phyloP scores from a whole-genome alignment of 768 basidiomycete genomes.

The Kwoniella heveanensis region DNA sequence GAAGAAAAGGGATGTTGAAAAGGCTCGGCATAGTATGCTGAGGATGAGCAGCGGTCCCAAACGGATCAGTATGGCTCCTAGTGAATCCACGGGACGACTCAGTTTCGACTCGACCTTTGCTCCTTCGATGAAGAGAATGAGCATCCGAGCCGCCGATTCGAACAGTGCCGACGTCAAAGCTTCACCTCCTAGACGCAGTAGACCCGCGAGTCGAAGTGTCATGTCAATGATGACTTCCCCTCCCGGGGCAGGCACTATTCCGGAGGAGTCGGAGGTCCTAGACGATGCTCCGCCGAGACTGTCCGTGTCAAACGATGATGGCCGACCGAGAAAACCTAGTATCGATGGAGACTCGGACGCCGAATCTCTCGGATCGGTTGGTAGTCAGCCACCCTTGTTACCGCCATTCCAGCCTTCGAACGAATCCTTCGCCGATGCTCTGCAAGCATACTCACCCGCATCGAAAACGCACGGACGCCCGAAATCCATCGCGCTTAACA shows the following conservation, averaged over 20 bases:
- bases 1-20: conserved; percentile 85
- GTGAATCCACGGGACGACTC: conserved; percentile 22
- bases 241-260: conserved; percentile 44
- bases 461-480: conserved; percentile 54
- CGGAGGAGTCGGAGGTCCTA: conserved; percentile 38
- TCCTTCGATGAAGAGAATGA: conserved; percentile 14
- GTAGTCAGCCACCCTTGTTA: conserved; percentile 47
- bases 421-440: conserved; percentile 79
- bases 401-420: conserved; percentile 57
- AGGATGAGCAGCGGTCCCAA: conserved; percentile 57
- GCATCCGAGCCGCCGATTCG: conserved; percentile 6
- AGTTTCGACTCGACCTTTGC: conserved; percentile 17
- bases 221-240: conserved; percentile 29
- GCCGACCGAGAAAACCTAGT: conserved; percentile 21
- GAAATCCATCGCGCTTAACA: conserved; percentile 55
- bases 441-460: conserved; percentile 45
- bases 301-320: conserved; percentile 50
- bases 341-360: conserved; percentile 44
- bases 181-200: conserved; percentile 30
- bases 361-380: conserved; percentile 28
- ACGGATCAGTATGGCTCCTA: conserved; percentile 32
- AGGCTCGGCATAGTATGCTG: conserved; percentile 89
- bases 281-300: conserved; percentile 39
- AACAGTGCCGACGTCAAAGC: conserved; percentile 17
- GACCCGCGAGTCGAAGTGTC: conserved; percentile 30